Evolutionary conservation across 2,329 filamentous ascomycete genomes (phyloP), one percentile per base, ranked within the genome.

Genomic region (Fusarium praegraminearum): DNA sequence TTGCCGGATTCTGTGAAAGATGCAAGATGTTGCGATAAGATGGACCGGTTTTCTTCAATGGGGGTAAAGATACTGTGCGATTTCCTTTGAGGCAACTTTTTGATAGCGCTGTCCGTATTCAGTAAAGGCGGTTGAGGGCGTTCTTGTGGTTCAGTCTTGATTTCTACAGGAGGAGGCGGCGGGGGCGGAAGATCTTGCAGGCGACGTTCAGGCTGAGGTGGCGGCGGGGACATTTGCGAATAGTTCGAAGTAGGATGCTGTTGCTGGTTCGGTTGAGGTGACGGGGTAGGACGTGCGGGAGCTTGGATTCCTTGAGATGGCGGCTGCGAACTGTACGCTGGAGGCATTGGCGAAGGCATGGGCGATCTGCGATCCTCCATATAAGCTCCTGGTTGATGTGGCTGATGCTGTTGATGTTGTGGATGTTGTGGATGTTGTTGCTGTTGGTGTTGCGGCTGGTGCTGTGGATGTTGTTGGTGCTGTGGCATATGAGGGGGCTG

Each of bases 41-140:
- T 91, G 2, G 94, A 98, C 50, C 93, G 88, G 73, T 92, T 94
- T 77, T 97, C 94, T 75, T 98, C 96, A 67, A 99, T 97, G 1
- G 96, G 96, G 0, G 96, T 99, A 77, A 98, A 98, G 63, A 99
- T 98, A 78, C 94, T 98, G 77, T 94, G 91, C 24, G 91, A 91
- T 78, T 94, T 94, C 35, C 92, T 90, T 75, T 91, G 92, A 3
- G 91, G 90, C 68, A 92, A 82, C 71, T 87, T 89, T 78, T 87
- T 88, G 67, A 89, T 85, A 20, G 82, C 82, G 36, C 80, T 79
- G 50, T 83, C 83, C 8, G 83, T 87, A 71, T 86, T 86, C 54
- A 86, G 76, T 44, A 85, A 73, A 11, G 81, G 85, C 35, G 82
- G 80, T 62, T 83, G 80, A 5, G 81, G 80, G 36, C 83, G 79